phyloP scores from a whole-genome alignment of 257 asterid genomes.

The Penstemon newberryi region DNA sequence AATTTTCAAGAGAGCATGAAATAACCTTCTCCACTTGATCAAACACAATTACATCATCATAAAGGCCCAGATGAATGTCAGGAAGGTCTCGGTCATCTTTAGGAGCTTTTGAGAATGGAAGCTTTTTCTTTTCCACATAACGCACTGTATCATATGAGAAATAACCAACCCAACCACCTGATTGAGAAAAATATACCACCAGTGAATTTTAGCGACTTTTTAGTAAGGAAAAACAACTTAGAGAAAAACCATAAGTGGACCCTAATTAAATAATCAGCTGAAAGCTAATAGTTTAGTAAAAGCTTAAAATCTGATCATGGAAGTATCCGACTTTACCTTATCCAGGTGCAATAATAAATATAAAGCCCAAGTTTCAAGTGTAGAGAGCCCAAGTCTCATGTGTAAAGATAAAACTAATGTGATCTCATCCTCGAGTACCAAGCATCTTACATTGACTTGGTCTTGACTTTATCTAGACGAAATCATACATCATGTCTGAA shows the following conservation, averaged over 20 bases:
- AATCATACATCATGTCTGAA: conserved; percentile 12
- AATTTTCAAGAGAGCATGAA: conserved; percentile 19
- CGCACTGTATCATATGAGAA: conserved; percentile 96
- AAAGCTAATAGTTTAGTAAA: not conserved
- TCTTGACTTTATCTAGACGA: not conserved
- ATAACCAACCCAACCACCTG: conserved; percentile 99
- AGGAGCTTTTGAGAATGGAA: conserved; percentile 85
- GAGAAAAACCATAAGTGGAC: not conserved
- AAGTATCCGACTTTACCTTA: conserved; percentile 9
- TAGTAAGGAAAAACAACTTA: not conserved
- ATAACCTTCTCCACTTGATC: conserved; percentile 97
- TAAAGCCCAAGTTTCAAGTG: not conserved
- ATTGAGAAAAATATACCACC: conserved; percentile 31
- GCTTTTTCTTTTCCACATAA: conserved; percentile 87
- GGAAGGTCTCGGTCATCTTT: conserved; percentile 89
- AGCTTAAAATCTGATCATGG: conserved; percentile 8
- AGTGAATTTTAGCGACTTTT: conserved; percentile 6
- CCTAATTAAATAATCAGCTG: conserved; percentile 16
- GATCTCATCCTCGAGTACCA: not conserved
- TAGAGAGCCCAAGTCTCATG: not conserved
- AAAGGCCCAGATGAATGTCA: conserved; percentile 93
- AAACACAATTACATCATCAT: conserved; percentile 90
- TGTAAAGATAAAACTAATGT: not conserved
- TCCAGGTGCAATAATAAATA: conserved; percentile 12
- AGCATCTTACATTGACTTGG: not conserved